Evolutionary conservation across 768 basidiomycete species (phyloP).

Genomic region (Royoungia palumana): DNA sequence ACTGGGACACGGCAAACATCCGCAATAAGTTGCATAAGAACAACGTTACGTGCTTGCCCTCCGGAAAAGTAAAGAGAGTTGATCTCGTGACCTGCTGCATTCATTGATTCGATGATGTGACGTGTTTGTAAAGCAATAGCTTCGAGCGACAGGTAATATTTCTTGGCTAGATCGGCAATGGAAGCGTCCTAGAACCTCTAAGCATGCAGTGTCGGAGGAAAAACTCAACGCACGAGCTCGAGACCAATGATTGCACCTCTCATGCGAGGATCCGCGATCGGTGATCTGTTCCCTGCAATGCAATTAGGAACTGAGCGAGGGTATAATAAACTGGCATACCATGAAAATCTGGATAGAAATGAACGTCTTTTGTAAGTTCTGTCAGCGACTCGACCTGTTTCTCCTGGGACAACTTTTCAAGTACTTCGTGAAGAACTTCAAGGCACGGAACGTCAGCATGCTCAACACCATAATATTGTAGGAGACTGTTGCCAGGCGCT

Average conservation of each 20-base stretch:
- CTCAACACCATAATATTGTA: not conserved
- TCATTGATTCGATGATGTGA: conserved; percentile 91
- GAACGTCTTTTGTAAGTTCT: conserved; percentile 85
- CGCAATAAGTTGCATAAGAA: conserved; percentile 87
- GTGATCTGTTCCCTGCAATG: conserved; percentile 84
- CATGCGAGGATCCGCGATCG: conserved; percentile 95
- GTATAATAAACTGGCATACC: conserved; percentile 41
- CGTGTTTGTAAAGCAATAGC: conserved; percentile 92
- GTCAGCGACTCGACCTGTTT: conserved; percentile 58
- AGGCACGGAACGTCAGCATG: not conserved
- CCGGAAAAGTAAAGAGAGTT: conserved; percentile 88
- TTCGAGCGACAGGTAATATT: conserved; percentile 89
- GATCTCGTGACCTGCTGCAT: conserved; percentile 79
- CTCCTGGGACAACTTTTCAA: conserved; percentile 64
- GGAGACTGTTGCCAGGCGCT: not conserved
- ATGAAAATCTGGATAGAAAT: conserved; percentile 95
- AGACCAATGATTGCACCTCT: conserved; percentile 88
- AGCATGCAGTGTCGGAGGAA: not conserved
- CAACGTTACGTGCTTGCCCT: conserved; percentile 86
- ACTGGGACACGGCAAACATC: conserved; percentile 80
- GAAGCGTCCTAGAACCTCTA: conserved; percentile 52
- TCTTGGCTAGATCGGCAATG: conserved; percentile 79
- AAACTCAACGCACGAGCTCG: conserved; percentile 51
- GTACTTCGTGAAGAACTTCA: conserved; percentile 67
- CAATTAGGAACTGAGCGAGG: not conserved